Evolutionary conservation across 805 yeast genomes (phyloP), one percentile per base, ranked within the genome.

Genomic region (Yarrowia sp.): DNA sequence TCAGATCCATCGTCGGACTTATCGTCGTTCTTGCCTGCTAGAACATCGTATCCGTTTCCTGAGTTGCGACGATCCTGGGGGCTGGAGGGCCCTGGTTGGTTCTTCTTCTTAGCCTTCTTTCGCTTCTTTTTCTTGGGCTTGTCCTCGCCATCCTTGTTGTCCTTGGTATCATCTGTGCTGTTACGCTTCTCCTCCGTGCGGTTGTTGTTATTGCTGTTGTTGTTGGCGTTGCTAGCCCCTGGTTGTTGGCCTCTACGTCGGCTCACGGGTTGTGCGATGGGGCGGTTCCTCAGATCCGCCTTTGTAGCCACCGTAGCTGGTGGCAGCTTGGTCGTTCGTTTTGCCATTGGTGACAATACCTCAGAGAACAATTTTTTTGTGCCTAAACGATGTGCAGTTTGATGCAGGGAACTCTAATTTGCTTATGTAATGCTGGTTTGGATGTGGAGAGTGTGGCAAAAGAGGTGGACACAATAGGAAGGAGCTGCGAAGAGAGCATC

Each of bases 281-380:
- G 59, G 3, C 59, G 59, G 43, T 51, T 51, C 26, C 59, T 22
- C 32, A 51, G 35, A 51, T 51, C 59, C 43, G 59, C 59, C 24
- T 51, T 51, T 6, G 59, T 51, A 26, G 59, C 59, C 41, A 51
- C 59, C 30, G 59, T 35, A 22, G 59, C 33, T 17, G 59, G 59
- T 22, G 59, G 59, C 59, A 51, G 43, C 32, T 51, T 51, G n/a
- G 59, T 48, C 26, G 54, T 48, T 48, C 54, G 16, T 32, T 48
- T 48, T 48, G 54, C 54, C 54, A 48, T 48, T 48, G 38, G 54
- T 48, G 54, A 48, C 54, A 48, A 48, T 48, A 30, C 22, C 19
- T 30, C 54, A 38, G 54, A 48, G 54, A 48, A 48, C 54, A 48
- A 19, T 48, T 48, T 48, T 46, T 48, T 48, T 48, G 54, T 48